Evolutionary conservation across 768 basidiomycete species (phyloP).

Genomic region (Boletus rex-veris): DNA sequence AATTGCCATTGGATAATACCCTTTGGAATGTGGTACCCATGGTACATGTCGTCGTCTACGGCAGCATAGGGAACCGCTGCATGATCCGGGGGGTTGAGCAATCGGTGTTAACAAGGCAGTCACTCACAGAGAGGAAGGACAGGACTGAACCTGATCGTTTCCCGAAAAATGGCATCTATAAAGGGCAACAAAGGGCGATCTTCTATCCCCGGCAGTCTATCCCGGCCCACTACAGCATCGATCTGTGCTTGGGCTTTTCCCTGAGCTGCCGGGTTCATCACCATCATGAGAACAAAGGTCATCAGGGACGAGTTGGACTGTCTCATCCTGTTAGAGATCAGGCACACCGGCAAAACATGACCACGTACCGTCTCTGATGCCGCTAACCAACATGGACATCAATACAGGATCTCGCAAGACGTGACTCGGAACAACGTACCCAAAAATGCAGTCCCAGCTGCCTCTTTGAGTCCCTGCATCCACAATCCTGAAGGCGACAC

Average conservation of each 20-base stretch:
- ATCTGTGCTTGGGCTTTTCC: neutral
- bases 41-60: neutral
- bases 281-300: neutral
- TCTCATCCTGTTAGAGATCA: neutral
- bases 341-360: fast-evolving
- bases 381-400: neutral
- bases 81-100: neutral
- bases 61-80: neutral
- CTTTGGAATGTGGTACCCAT: conserved; percentile 48
- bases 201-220: neutral
- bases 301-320: neutral
- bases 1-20: neutral
- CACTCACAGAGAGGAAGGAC: neutral
- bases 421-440: neutral
- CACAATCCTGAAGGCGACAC: neutral
- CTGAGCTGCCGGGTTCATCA: neutral
- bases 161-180: neutral
- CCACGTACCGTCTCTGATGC: neutral
- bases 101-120: no score
- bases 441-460: neutral
- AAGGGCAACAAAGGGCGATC: neutral
- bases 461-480: neutral
- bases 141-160: neutral
- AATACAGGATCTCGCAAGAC: neutral
- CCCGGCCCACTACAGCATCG: neutral